These are phyloP conservation scores for Cyclaneusma minus DNA, from an alignment of 2,329 filamentous ascomycete genomes.

Conservation along the genomic window DNA sequence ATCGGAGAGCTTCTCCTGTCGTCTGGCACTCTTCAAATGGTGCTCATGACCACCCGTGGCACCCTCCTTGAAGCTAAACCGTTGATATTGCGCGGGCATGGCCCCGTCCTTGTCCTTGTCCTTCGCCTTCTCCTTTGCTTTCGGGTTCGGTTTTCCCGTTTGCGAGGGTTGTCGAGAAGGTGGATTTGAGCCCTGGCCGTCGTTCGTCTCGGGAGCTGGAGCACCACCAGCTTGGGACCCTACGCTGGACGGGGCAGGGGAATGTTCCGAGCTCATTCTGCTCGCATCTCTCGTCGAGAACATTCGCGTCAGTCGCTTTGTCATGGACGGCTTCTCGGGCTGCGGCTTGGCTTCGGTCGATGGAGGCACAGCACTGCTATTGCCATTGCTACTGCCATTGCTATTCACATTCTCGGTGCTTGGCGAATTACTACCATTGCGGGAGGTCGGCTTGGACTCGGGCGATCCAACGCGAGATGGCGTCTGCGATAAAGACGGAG, in stretches of 20 bases:
- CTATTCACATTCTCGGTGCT: slow-evolving; percentile 13
- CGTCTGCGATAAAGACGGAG: slow-evolving; percentile 12
- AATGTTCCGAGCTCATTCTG: slow-evolving; percentile 20
- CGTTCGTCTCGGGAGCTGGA: slow-evolving; percentile 8
- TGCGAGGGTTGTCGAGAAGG: slow-evolving; percentile 28
- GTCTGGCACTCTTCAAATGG: slow-evolving; percentile 72
- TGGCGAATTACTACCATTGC: slow-evolving; percentile 11
- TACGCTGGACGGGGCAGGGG: slow-evolving; percentile 11
- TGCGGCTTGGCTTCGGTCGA: slow-evolving; percentile 9
- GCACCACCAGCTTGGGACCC: slow-evolving; percentile 11
- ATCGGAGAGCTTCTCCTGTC: slow-evolving; percentile 88
- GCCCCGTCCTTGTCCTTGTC: not conserved
- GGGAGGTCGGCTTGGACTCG: slow-evolving; percentile 9
- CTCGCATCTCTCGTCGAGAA: slow-evolving; percentile 41
- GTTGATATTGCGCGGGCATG: slow-evolving; percentile 14
- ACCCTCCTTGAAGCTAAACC: slow-evolving; percentile 34
- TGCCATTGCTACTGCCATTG: slow-evolving; percentile 9
- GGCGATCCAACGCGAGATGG: slow-evolving; percentile 13
- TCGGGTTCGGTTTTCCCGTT: slow-evolving; percentile 22
- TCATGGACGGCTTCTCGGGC: slow-evolving; percentile 42
- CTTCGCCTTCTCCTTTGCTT: slow-evolving; percentile 7
- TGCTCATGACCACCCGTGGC: slow-evolving; percentile 66
- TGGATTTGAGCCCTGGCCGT: slow-evolving; percentile 18
- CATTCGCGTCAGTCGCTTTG: slow-evolving; percentile 49
- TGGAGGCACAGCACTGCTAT: slow-evolving; percentile 13